Evolutionary conservation across 2,329 filamentous ascomycete genomes (phyloP).

Genomic region (Ascosphaera apis): DNA sequence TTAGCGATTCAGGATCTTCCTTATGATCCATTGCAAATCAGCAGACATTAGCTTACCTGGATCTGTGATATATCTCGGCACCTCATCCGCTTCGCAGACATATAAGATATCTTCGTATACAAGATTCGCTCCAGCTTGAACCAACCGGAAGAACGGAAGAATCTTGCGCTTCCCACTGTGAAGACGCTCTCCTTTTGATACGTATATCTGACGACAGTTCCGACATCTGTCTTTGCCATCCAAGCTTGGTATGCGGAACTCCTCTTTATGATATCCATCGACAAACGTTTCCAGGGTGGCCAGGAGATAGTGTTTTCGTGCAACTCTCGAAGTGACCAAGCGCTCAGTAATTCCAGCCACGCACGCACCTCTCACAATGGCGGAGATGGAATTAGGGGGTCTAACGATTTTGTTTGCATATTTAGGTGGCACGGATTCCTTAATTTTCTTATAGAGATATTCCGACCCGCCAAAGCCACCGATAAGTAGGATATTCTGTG

Average conservation of each 20-base stretch:
- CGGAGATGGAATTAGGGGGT: slow-evolving; percentile 95
- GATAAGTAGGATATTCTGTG: slow-evolving; percentile 73
- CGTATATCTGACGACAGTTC: slow-evolving; percentile 94
- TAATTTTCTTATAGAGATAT: slow-evolving; percentile 98
- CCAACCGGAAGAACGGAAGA: slow-evolving; percentile 95
- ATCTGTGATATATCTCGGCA: slow-evolving; percentile 97
- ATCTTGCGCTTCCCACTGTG: slow-evolving; percentile 99
- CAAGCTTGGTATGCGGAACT: slow-evolving; percentile 86
- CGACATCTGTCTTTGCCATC: slow-evolving; percentile 98
- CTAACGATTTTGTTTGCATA: slow-evolving; percentile 97
- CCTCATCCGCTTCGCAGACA: slow-evolving; percentile 93
- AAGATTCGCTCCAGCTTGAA: slow-evolving; percentile 84
- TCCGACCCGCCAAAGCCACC: slow-evolving; percentile 97
- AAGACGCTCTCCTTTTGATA: slow-evolving; percentile 94
- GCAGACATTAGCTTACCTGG: slow-evolving; percentile 48
- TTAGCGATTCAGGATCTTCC: neutral
- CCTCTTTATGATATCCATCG: slow-evolving; percentile 93
- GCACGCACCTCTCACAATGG: slow-evolving; percentile 95
- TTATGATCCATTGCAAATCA: neutral
- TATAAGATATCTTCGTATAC: slow-evolving; percentile 99
- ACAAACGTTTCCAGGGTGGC: slow-evolving; percentile 97
- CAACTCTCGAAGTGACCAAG: slow-evolving; percentile 89
- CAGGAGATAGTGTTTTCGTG: slow-evolving; percentile 96
- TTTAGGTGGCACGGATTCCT: slow-evolving; percentile 89
- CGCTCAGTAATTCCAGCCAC: slow-evolving; percentile 95